phyloP scores from a whole-genome alignment of 2,329 filamentous ascomycete genomes.

The Colletotrichum sp. region DNA sequence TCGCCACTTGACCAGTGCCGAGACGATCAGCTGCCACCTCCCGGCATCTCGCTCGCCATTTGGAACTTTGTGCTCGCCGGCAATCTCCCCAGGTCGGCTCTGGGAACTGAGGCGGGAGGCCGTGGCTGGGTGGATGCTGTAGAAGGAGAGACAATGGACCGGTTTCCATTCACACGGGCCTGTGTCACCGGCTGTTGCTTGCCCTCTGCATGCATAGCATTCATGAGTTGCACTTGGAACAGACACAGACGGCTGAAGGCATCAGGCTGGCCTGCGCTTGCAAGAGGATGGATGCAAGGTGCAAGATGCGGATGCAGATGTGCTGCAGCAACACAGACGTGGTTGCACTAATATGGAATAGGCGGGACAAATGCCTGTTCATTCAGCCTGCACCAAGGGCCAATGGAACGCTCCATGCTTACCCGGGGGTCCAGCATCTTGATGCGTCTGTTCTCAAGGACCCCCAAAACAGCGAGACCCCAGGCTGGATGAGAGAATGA shows the following conservation, averaged over 20 bases:
- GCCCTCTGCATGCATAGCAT: not conserved
- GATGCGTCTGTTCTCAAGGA: conserved; percentile 8
- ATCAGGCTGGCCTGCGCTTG: not conserved
- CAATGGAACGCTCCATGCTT: not conserved
- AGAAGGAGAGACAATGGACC: not conserved
- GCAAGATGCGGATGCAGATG: not conserved
- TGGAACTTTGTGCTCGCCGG: not conserved
- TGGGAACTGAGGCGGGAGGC: not conserved
- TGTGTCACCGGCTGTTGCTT: not conserved
- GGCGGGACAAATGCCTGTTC: not conserved
- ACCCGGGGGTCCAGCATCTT: not conserved
- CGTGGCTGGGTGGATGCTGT: not conserved
- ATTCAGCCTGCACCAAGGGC: not conserved
- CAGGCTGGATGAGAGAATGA: not conserved
- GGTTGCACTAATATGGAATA: not conserved
- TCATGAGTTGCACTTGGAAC: not conserved
- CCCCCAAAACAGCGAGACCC: not conserved
- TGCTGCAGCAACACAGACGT: conserved; percentile 7
- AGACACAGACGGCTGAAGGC: not conserved
- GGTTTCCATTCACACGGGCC: not conserved
- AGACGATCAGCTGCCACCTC: conserved; percentile 9
- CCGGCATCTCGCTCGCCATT: not conserved
- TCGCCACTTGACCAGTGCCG: not conserved
- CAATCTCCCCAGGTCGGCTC: not conserved
- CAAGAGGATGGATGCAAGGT: not conserved